Evolutionary conservation across 331 rosid genomes (phyloP), one percentile per base, ranked within the genome.

Genomic region (Rosa hybrid): DNA sequence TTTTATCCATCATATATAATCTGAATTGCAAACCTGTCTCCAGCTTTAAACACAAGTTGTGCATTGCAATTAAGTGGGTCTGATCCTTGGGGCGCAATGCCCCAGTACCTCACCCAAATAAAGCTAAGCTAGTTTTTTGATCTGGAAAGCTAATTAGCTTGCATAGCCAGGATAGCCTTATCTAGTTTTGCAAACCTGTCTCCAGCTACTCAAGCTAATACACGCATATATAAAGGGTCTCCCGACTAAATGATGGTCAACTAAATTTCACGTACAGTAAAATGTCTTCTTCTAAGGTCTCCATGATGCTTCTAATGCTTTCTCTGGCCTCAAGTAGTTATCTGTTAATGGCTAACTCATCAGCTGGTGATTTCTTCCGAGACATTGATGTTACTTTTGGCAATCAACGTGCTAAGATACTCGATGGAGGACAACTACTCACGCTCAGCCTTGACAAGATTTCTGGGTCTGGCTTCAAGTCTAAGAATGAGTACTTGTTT

Each of bases 401-500:
- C 10, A 83, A 75, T 6, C 56, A 72, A 3, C 86, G 88, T 1
- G 88, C 74, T 53, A 56, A 84, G 68, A 79, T 82, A 42, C 80
- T 82, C 5, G 23, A 82, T 0, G 86, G 84, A 34, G 88, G 90
- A 46, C 63, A 83, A 4, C 76, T 60, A 62, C 84, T 87, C 53
- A 82, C 81, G 0, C 86, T 84, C n/a, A 50, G 51, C n/a, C 90
- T 87, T 0, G 90, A 87, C 70, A 77, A 87, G 75, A 49, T 38
- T 68, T 87, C 88, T 2, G 88, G 90, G 8, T 87, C 90, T 0
- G 90, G 90, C 70, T 87, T 87, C 27, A 77, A 51, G 8, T 87
- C 90, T 45, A 87, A 84, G 68, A 46, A 51, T 0, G 83, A 87
- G 71, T 87, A 76, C 65, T 63, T 84, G 44, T 80, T 87, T 27